Evolutionary conservation across 2,329 filamentous ascomycete species (phyloP).

Genomic region (Alternaria sp.): DNA sequence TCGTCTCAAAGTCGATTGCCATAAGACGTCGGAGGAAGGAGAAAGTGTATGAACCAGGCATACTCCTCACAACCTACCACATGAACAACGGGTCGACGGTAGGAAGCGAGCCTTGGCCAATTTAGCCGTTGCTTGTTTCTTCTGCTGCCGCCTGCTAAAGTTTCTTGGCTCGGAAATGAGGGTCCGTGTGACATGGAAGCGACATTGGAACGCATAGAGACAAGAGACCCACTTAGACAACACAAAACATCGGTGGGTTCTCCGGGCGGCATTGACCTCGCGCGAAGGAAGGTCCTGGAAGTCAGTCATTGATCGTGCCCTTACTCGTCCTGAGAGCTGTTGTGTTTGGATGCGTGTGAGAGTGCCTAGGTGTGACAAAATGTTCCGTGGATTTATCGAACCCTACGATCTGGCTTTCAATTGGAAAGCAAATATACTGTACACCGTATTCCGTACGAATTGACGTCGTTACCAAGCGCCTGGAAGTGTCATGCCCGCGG

Average conservation of each 20-base stretch:
- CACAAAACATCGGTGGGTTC: conserved; percentile 5
- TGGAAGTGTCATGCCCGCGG: conserved; percentile 3
- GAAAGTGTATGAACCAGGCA: not conserved
- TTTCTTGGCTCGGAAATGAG: not conserved
- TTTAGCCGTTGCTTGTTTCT: conserved; percentile 7
- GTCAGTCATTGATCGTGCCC: not conserved
- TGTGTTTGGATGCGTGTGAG: not conserved
- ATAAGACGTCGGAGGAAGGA: not conserved
- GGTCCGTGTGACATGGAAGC: conserved; percentile 4
- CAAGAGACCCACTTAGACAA: not conserved
- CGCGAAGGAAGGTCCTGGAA: not conserved
- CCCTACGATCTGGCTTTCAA: not conserved
- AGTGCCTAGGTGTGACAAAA: not conserved
- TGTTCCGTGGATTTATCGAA: not conserved
- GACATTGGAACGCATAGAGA: conserved; percentile 1
- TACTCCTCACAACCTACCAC: not conserved
- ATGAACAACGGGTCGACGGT: conserved; percentile 5
- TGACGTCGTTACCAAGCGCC: not conserved
- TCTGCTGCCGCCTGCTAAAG: not conserved
- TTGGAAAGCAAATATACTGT: not conserved
- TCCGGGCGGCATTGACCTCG: not conserved
- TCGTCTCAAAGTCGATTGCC: not conserved
- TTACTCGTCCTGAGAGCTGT: not conserved
- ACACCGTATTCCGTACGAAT: conserved; percentile 2
- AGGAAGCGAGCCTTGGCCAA: conserved; percentile 3